phyloP scores from a whole-genome alignment of 2,329 filamentous ascomycete genomes.

The Penicillium sp. region DNA sequence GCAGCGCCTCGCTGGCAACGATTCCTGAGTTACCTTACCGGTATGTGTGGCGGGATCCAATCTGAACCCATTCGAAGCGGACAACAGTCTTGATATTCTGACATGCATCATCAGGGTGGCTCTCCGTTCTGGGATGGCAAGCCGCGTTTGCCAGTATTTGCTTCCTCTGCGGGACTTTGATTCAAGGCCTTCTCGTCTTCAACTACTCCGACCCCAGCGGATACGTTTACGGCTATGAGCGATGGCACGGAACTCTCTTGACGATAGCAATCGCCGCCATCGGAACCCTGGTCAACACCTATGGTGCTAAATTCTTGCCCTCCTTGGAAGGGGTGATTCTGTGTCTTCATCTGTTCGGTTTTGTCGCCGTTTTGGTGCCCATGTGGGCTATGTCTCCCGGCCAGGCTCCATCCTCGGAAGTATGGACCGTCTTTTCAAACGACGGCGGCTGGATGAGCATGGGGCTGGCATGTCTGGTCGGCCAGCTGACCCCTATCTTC shows the following conservation, averaged over 20 bases:
- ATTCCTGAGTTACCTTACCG: constrained; percentile 35
- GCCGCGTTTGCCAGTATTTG: constrained; percentile 30
- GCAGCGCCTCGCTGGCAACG: constrained; percentile 28
- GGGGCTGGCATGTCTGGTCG: constrained; percentile 37
- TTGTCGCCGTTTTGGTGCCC: constrained; percentile 38
- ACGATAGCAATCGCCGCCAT: constrained; percentile 45
- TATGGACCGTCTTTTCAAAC: constrained; percentile 38
- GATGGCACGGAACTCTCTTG: constrained; percentile 42
- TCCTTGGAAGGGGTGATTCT: constrained; percentile 49
- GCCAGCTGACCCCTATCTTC: constrained; percentile 26
- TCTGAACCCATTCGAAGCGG: neutral
- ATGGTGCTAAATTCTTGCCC: constrained; percentile 42
- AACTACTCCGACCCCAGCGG: constrained; percentile 22
- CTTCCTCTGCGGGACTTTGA: constrained; percentile 30
- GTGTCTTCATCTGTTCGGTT: constrained; percentile 44
- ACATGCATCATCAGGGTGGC: constrained; percentile 23
- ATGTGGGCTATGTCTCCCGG: constrained; percentile 27
- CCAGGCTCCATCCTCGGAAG: constrained; percentile 17
- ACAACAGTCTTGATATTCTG: neutral
- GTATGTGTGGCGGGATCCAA: constrained; percentile 8
- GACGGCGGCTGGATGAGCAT: constrained; percentile 32
- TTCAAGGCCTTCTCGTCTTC: constrained; percentile 32
- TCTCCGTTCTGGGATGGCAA: constrained; percentile 36
- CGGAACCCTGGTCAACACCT: constrained; percentile 48
- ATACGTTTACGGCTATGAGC: constrained; percentile 18